Evolutionary conservation across 768 basidiomycete species (phyloP).

Genomic region (Lactifluus piperatus): DNA sequence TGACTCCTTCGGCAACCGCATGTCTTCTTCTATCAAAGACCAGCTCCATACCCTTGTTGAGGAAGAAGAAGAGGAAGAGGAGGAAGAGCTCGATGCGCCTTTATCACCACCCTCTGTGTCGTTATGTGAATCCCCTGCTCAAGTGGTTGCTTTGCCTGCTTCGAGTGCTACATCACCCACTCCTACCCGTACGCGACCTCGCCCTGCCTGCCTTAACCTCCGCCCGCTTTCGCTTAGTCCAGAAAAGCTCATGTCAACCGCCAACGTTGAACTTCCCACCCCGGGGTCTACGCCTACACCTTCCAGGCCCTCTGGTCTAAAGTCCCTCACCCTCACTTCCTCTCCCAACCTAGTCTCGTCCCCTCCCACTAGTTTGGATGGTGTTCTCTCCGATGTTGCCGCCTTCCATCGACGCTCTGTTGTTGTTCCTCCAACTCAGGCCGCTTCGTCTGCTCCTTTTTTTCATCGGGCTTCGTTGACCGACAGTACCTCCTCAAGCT

Average conservation of each 20-base stretch:
- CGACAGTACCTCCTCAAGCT: constrained; percentile 23
- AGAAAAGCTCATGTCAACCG: constrained; percentile 35
- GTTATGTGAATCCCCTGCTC: background rate
- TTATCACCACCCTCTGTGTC: constrained; percentile 20
- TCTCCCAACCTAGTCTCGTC: constrained; percentile 19
- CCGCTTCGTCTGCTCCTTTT: constrained; percentile 29
- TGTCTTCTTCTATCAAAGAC: constrained; percentile 63
- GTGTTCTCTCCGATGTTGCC: constrained; percentile 4
- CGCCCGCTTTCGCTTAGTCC: constrained; percentile 66
- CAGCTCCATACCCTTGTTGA: constrained; percentile 72
- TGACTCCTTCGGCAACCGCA: constrained; percentile 71
- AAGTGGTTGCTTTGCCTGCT: constrained; percentile 9
- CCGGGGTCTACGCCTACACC: constrained; percentile 44
- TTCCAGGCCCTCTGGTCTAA: constrained; percentile 41
- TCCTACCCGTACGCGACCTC: constrained; percentile 43
- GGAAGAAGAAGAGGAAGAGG: constrained; percentile 85
- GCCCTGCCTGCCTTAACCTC: constrained; percentile 58
- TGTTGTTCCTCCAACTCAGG: constrained; percentile 25
- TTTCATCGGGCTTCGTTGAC: constrained; percentile 27
- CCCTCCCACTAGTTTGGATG: constrained; percentile 1
- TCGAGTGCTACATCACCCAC: constrained; percentile 23
- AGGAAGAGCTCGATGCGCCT: constrained; percentile 44
- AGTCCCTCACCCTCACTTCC: constrained; percentile 42
- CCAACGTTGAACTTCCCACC: constrained; percentile 21
- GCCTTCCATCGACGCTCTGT: constrained; percentile 29